phyloP scores from a whole-genome alignment of 805 yeast species.

The Metschnikowia koreensis region DNA sequence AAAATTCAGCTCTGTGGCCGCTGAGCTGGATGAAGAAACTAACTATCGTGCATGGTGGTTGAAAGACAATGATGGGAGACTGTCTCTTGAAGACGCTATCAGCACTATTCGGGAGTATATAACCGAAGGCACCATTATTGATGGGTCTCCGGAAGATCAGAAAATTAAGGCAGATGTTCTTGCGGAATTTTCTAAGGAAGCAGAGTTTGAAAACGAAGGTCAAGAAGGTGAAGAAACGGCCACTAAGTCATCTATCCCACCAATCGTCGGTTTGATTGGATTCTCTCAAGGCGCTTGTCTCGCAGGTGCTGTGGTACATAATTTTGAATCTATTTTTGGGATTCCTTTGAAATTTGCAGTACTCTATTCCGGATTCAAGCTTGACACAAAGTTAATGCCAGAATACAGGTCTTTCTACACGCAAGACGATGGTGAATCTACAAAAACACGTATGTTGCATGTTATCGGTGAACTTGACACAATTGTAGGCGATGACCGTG shows the following conservation, averaged over 20 bases:
- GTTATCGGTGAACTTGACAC: conserved; percentile 85
- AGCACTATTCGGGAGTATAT: conserved; percentile 48
- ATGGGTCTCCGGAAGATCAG: conserved; percentile 26
- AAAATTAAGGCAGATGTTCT: conserved; percentile 16
- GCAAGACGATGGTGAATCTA: conserved; percentile 13
- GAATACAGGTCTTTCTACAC: conserved; percentile 25
- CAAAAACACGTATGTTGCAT: conserved; percentile 51
- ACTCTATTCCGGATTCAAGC: conserved; percentile 63
- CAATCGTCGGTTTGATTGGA: conserved; percentile 86
- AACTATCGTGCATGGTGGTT: conserved; percentile 75
- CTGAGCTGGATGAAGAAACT: conserved; percentile 27
- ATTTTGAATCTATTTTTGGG: conserved; percentile 54
- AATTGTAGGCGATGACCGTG: conserved; percentile 72
- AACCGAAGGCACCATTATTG: conserved; percentile 50
- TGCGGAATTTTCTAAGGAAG: neutral
- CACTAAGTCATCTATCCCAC: conserved; percentile 25
- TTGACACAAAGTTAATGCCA: conserved; percentile 31
- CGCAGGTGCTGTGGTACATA: conserved; percentile 65
- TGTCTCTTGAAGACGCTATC: conserved; percentile 51
- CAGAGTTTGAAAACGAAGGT: neutral
- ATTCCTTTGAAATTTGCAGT: conserved; percentile 63
- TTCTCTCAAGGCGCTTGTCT: conserved; percentile 95
- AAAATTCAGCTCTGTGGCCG: conserved; percentile 43
- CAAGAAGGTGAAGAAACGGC: neutral
- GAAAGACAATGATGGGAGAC: conserved; percentile 47